phyloP scores from a whole-genome alignment of 148 eudicot species.

The Selenicereus undatus region DNA sequence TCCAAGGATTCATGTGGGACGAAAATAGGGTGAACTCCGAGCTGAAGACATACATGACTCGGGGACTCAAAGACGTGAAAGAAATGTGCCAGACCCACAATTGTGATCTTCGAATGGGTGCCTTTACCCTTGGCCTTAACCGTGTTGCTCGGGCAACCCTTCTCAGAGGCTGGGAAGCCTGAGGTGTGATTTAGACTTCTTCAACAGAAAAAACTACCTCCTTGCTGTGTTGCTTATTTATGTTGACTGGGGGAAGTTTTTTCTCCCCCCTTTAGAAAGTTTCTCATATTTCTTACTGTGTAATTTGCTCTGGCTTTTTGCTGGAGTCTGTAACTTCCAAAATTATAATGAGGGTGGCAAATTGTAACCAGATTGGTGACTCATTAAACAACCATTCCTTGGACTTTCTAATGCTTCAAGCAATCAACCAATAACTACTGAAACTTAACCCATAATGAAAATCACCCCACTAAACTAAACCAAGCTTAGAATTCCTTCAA shows the following conservation, averaged over 20 bases:
- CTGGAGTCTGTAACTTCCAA: slow-evolving; percentile 21
- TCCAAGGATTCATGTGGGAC: slow-evolving; percentile 99
- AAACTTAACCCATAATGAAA: too few species aligned
- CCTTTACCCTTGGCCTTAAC: slow-evolving; percentile 85
- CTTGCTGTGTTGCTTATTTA: neutral
- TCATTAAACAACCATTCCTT: too few species aligned
- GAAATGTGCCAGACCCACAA: slow-evolving; percentile 86
- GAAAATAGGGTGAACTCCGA: slow-evolving; percentile 87
- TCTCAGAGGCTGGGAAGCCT: slow-evolving; percentile 98
- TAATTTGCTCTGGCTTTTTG: slow-evolving; percentile 17
- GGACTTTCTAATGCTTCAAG: too few species aligned
- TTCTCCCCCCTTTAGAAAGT: neutral
- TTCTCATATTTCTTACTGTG: neutral
- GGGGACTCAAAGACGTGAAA: slow-evolving; percentile 70
- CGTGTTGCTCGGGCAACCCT: slow-evolving; percentile 96
- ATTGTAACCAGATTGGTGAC: neutral
- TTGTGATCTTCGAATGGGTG: slow-evolving; percentile 97
- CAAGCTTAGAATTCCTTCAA: too few species aligned
- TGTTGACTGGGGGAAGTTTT: neutral
- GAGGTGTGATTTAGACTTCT: slow-evolving; percentile 14
- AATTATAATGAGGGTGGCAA: slow-evolving; percentile 5
- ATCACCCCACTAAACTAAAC: too few species aligned
- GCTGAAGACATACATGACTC: slow-evolving; percentile 78
- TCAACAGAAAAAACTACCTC: neutral
- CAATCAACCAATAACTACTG: too few species aligned